Percentiles rank a stretch among this genome's conserved stretches.
Conservation (phyloP, 2,329 filamentous ascomycete species). For the Rhytidhysteron rufulum region DNA sequence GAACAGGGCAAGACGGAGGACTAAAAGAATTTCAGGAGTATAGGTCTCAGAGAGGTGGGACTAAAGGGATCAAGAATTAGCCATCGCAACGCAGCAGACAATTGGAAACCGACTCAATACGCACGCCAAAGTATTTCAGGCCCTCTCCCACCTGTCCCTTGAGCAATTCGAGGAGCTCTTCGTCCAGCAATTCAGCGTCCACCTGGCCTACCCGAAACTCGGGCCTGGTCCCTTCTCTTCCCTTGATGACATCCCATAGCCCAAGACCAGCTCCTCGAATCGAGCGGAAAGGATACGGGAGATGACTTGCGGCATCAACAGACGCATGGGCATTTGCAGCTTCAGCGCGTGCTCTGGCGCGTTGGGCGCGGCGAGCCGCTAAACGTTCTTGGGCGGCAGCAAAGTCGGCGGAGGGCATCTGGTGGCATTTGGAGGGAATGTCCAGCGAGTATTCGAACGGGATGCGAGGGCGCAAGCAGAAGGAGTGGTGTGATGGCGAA, state of each 20-base stretch:
- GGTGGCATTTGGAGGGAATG: slow-evolving; percentile 26
- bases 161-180: slow-evolving; percentile 82
- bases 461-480: not conserved
- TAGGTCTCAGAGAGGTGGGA: slow-evolving; percentile 77
- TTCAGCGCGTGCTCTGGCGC: slow-evolving; percentile 56
- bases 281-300: slow-evolving; percentile 57
- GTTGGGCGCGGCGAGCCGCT: slow-evolving; percentile 71
- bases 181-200: slow-evolving; percentile 90
- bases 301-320: slow-evolving; percentile 39
- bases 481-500: not conserved
- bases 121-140: slow-evolving; percentile 76
- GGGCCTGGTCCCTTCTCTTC: slow-evolving; percentile 74
- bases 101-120: slow-evolving; percentile 18
- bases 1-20: slow-evolving; percentile 75
- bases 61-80: slow-evolving; percentile 24
- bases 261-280: slow-evolving; percentile 48
- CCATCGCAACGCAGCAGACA: too few relatives aligned
- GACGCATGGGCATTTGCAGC: slow-evolving; percentile 37
- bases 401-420: slow-evolving; percentile 65
- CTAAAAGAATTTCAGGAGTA: slow-evolving; percentile 77
- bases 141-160: slow-evolving; percentile 83
- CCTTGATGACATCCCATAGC: slow-evolving; percentile 68
- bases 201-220: slow-evolving; percentile 93
- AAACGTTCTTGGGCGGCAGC: slow-evolving; percentile 86
- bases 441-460: not conserved